These are phyloP conservation scores for Cryptococcus sp. DNA, from an alignment of 1,284 basidiomycete genomes.

Conservation along the genomic window DNA sequence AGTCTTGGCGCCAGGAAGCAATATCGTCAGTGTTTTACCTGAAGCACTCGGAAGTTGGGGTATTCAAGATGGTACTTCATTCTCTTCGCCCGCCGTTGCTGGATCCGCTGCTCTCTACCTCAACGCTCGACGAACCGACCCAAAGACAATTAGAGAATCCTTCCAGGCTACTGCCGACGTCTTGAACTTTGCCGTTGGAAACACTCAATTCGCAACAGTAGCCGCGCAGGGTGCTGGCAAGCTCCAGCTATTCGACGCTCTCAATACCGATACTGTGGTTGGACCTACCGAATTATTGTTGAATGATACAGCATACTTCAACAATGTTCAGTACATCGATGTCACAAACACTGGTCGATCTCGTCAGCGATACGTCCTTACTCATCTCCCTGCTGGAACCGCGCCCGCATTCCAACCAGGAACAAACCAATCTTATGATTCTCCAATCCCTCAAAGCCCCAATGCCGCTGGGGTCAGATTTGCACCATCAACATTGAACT, in stretches of 20 bases:
- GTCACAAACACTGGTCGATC: slow-evolving; percentile 29
- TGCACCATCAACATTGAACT: slow-evolving; percentile 23
- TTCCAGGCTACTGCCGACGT: slow-evolving; percentile 60
- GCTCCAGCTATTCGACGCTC: slow-evolving; percentile 61
- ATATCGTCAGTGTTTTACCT: slow-evolving; percentile 36
- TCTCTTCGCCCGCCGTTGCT: slow-evolving; percentile 57
- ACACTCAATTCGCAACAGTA: slow-evolving; percentile 57
- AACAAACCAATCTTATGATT: slow-evolving; percentile 26
- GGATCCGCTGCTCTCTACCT: slow-evolving; percentile 64
- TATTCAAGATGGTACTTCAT: slow-evolving; percentile 53
- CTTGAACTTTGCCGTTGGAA: slow-evolving; percentile 53
- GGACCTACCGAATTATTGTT: slow-evolving; percentile 60
- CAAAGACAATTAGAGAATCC: slow-evolving; percentile 53
- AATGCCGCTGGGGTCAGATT: slow-evolving; percentile 28
- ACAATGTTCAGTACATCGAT: slow-evolving; percentile 45
- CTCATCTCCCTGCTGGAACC: slow-evolving; percentile 30
- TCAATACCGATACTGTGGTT: slow-evolving; percentile 57
- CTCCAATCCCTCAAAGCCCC: slow-evolving; percentile 23
- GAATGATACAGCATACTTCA: slow-evolving; percentile 65
- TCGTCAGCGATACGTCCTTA: slow-evolving; percentile 23
- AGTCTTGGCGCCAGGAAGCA: slow-evolving; percentile 59
- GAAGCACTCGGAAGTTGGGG: slow-evolving; percentile 26
- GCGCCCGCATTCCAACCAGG: slow-evolving; percentile 23
- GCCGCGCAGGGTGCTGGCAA: slow-evolving; percentile 65
- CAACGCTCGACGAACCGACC: slow-evolving; percentile 51